Evolutionary conservation across 345 rosid genomes (phyloP), one percentile per base, ranked within the genome.

Genomic region (Kernera saxatilis): DNA sequence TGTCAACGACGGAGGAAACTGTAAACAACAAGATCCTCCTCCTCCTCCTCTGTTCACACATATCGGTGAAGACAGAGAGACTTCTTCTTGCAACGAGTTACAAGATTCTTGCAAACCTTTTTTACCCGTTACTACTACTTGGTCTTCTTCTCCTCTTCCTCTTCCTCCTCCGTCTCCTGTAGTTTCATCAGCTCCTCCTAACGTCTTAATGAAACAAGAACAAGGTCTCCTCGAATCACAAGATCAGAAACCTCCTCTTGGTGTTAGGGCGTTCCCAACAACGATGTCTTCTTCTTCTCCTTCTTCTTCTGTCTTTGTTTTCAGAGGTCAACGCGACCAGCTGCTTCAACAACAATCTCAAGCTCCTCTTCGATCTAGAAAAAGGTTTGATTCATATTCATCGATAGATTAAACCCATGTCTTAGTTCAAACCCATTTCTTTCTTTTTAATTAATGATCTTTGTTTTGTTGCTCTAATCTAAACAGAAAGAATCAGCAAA

Each of bases 401-500:
- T 37, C 11, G 10, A 39, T n/a, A n/a, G 3, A 19, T 43, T 43
- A 41, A 23, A 53, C 30, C 32, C 39, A 40, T 29, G 8, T 39
- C 26, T 50, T 15, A 48, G 23, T 53, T 26, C 29, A 49, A 11
- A 13, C 21, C 1, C 6, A 52, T 52, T 50, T 54, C 18, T 52
- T 23, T 18, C 17, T 51, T 44, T 67, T 46, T 32, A 12, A n/a
- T 15, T 2, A 32, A 6, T 30, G 5, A 57, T 57, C 13, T 70
- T 18, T 64, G 4, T 29, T 46, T 25, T 43, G n/a, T 41, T 35
- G 12, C 26, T 65, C 5, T 43, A 53, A 13, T 64, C 27, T 9
- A 30, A 49, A 33, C 82, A 93, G 98, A 69, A 93, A 87, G 63
- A 82, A 78, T 44, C 86, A 82, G 64, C 86, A 79, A 72, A 92